A percentile compares a stretch with the other conserved stretches of the same genome.
These are phyloP conservation scores for Basipetospora chlamydospora DNA, from an alignment of 2,329 filamentous ascomycete species.

Conservation along the genomic window DNA sequence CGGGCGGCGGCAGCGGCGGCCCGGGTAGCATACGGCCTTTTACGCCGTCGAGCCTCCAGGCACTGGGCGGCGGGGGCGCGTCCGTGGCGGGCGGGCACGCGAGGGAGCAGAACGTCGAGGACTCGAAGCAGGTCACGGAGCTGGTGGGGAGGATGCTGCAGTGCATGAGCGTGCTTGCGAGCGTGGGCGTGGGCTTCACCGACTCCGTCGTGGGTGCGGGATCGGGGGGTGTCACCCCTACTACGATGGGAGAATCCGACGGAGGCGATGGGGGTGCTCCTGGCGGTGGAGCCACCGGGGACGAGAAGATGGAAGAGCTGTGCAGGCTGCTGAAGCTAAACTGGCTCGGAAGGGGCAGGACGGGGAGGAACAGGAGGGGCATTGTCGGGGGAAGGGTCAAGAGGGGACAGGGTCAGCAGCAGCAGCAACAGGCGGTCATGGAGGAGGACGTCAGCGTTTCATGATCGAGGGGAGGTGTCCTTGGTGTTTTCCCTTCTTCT, in stretches of 20 bases:
- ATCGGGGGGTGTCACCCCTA: no score
- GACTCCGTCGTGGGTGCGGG: background rate
- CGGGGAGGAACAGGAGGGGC: constrained; percentile 74
- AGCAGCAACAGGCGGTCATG: constrained; percentile 16
- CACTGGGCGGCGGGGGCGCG: constrained; percentile 18
- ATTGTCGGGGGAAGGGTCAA: constrained; percentile 60
- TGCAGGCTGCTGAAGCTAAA: constrained; percentile 87
- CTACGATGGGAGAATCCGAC: no score
- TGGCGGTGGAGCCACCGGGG: constrained; percentile 33
- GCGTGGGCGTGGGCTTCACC: constrained; percentile 33
- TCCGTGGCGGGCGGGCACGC: constrained; percentile 20
- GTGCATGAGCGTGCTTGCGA: constrained; percentile 81
- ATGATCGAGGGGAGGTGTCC: constrained; percentile 10
- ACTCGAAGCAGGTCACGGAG: constrained; percentile 73
- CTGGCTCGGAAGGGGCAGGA: constrained; percentile 83
- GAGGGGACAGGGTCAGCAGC: constrained; percentile 15
- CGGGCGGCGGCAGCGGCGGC: constrained; percentile 13
- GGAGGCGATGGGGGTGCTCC: constrained; percentile 30
- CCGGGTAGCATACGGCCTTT: constrained; percentile 29
- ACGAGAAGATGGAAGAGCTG: constrained; percentile 68
- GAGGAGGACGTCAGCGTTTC: constrained; percentile 28
- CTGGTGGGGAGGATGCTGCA: constrained; percentile 93
- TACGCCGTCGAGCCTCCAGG: constrained; percentile 27
- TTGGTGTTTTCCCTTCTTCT: no score
- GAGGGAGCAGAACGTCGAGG: constrained; percentile 46